These are phyloP conservation scores for Wakefieldia striispora DNA, from an alignment of 768 basidiomycete genomes.

Conservation along the genomic window DNA sequence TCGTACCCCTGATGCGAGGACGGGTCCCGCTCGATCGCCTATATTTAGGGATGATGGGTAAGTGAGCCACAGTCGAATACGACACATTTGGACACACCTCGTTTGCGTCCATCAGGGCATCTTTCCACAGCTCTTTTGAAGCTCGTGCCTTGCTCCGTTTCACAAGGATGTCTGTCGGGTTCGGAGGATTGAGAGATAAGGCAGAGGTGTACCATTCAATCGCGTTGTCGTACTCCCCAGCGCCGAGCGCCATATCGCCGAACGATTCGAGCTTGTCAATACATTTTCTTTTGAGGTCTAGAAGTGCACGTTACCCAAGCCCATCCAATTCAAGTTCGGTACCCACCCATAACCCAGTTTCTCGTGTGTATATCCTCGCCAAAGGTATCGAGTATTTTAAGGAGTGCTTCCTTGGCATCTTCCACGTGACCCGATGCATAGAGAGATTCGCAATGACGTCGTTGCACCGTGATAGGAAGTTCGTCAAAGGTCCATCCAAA, in stretches of 20 bases:
- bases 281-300: not conserved
- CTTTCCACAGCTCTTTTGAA: not conserved
- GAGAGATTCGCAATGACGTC: too few relatives aligned
- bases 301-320: not conserved
- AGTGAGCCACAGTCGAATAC: not conserved
- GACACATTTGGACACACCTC: not conserved
- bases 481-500: conserved; percentile 2
- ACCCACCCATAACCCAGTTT: not conserved
- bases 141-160: not conserved
- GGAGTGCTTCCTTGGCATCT: not conserved
- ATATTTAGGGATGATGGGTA: not conserved
- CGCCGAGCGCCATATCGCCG: not conserved
- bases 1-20: not conserved
- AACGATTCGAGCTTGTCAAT: not conserved
- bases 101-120: conserved; percentile 1
- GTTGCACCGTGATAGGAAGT: not conserved
- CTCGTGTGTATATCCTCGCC: not conserved
- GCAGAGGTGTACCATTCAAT: conserved; percentile 6
- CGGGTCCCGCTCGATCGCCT: not conserved
- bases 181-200: conserved; percentile 2
- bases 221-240: not conserved
- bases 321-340: not conserved
- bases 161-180: not conserved
- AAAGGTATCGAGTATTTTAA: not conserved
- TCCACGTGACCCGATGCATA: not conserved